Conservation (phyloP, 345 rosid species). For the Syzygium grande region DNA sequence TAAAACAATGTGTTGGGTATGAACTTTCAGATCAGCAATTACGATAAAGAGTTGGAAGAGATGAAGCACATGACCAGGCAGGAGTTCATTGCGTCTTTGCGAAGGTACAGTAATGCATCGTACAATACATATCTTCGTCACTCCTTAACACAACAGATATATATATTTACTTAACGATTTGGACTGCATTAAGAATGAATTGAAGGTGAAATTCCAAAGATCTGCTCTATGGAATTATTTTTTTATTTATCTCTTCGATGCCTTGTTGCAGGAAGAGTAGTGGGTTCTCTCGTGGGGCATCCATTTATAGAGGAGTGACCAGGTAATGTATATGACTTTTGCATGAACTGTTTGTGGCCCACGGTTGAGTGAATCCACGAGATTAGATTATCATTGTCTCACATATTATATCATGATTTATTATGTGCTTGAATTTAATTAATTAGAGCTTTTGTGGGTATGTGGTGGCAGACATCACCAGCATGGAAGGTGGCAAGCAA, state of each 20-base stretch:
- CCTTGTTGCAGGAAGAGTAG: constrained; percentile 66
- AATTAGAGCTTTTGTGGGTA: background rate
- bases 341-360: background rate
- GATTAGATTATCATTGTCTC: background rate
- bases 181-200: background rate
- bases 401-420: background rate
- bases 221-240: background rate
- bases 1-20: background rate
- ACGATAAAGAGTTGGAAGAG: constrained; percentile 82
- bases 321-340: constrained; percentile 31
- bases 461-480: constrained; percentile 66
- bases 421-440: background rate
- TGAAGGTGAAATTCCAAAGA: background rate
- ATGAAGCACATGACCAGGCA: constrained; percentile 97
- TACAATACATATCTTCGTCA: background rate
- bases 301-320: constrained; percentile 89
- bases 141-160: background rate
- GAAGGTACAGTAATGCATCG: constrained; percentile 42
- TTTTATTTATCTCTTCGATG: background rate
- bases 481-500: constrained; percentile 99
- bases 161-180: background rate
- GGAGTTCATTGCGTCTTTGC: constrained; percentile 81
- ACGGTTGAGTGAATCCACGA: background rate
- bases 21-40: constrained; percentile 54
- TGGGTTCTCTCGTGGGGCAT: constrained; percentile 97